phyloP scores from a whole-genome alignment of 805 yeast genomes.

The Candida dendrica region DNA sequence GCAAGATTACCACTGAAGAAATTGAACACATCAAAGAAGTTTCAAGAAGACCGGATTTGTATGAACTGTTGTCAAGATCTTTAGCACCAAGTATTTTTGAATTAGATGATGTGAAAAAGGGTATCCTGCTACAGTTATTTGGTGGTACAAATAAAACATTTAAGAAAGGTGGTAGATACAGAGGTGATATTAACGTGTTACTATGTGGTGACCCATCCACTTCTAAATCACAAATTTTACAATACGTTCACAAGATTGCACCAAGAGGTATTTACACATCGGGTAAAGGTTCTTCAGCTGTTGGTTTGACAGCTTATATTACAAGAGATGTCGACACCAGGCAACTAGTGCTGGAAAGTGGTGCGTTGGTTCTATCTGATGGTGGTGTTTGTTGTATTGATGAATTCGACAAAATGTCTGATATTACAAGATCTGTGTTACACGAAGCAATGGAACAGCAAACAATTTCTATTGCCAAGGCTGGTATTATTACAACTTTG shows the following conservation, averaged over 20 bases:
- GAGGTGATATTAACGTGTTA: conserved; percentile 91
- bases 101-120: conserved; percentile 94
- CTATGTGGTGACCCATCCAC: conserved; percentile 99
- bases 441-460: conserved; percentile 99
- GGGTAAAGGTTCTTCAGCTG: conserved; percentile 98
- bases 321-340: conserved; percentile 91
- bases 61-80: conserved; percentile 81
- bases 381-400: conserved; percentile 99
- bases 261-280: conserved; percentile 98
- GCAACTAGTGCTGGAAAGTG: conserved; percentile 89
- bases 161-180: conserved; percentile 83
- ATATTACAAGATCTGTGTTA: conserved; percentile 85
- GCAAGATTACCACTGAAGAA: conserved; percentile 65
- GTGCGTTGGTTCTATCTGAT: conserved; percentile 93
- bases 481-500: conserved; percentile 94
- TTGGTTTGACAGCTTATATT: conserved; percentile 95
- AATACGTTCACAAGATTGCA: conserved; percentile 94
- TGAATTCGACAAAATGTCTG: conserved; percentile 97
- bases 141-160: conserved; percentile 93
- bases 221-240: conserved; percentile 87
- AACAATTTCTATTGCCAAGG: conserved; percentile 95
- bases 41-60: conserved; percentile 68
- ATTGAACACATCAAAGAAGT: conserved; percentile 53
- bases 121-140: conserved; percentile 83
- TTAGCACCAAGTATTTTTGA: conserved; percentile 96